Evolutionary conservation across 495 filamentous ascomycete species (phyloP), one percentile per base, ranked within the genome.

Genomic region (Trichoderma asperelloides): DNA sequence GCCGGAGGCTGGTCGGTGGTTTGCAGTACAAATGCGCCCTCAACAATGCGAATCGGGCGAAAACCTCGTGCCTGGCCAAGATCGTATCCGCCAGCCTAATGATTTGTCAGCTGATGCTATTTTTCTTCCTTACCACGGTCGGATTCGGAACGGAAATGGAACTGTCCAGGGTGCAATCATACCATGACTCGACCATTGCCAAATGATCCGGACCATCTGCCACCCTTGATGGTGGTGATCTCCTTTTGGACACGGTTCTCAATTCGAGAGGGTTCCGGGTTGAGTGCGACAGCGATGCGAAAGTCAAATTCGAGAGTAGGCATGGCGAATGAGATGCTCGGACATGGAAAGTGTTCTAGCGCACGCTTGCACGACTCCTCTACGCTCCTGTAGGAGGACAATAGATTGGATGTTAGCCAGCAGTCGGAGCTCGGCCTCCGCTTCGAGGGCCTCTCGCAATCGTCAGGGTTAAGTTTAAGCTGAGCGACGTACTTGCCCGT

Each of bases 271-370:
- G 86, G 82, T 69, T 84, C 83, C 0, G 84, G 79, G 70, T 85
- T 87, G 74, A 87, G 73, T 68, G 84, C 81, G 64, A 88, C 81
- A 73, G 81, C 85, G 80, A 88, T 85, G 66, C 85, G 84, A 73
- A 88, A 88, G 69, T 88, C 84, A 60, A 86, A 76, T 68, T 86
- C 82, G 15, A 87, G 78, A 18, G 77, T 76, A 0, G 86, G 86
- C 23, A 62, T 65, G 63, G 74, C 70, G 47, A 76, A 68, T 9
- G 73, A 64, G 57, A 70, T 65, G 25, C 71, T 68, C 12, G 74
- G 74, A 51, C 69, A 74, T 1, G 71, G 68, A 41, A 73, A 74
- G 45, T 65, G 64, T 28, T 66, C 65, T 57, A 69, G 43, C 2
- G 70, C 49, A 27, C 64, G 64, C 47, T 69, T 66, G 28, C 55